phyloP scores from a whole-genome alignment of 257 asterid genomes.

The Primulina huaijiensis region DNA sequence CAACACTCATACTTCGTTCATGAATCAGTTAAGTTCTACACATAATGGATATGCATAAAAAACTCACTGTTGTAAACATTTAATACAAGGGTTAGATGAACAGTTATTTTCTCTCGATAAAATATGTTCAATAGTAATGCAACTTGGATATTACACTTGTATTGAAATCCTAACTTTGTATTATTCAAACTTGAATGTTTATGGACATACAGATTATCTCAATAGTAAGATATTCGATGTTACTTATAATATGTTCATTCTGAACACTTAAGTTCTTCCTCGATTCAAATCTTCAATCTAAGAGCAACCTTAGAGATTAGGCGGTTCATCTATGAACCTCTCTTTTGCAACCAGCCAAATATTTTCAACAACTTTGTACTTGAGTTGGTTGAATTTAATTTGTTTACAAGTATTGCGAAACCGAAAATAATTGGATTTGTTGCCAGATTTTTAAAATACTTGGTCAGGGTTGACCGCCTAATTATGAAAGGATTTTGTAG shows the following conservation, averaged over 20 bases:
- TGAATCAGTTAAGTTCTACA: background rate
- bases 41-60: background rate
- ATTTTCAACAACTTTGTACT: background rate
- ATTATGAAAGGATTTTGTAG: too few species aligned
- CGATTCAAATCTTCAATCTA: too few species aligned
- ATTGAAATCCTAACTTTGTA: background rate
- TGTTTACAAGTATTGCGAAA: background rate
- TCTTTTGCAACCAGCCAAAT: background rate
- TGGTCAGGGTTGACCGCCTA: background rate
- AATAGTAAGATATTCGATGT: background rate
- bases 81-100: background rate
- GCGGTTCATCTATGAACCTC: background rate
- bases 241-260: background rate
- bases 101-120: background rate
- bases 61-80: background rate
- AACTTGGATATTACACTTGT: background rate
- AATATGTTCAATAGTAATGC: background rate
- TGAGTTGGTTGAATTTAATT: background rate
- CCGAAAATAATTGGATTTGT: background rate
- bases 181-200: background rate
- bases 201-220: background rate
- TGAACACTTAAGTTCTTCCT: background rate
- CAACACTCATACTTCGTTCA: background rate
- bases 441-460: background rate
- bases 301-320: too few species aligned